Conservation (phyloP, 495 filamentous ascomycete species). For the Halenospora varia region DNA sequence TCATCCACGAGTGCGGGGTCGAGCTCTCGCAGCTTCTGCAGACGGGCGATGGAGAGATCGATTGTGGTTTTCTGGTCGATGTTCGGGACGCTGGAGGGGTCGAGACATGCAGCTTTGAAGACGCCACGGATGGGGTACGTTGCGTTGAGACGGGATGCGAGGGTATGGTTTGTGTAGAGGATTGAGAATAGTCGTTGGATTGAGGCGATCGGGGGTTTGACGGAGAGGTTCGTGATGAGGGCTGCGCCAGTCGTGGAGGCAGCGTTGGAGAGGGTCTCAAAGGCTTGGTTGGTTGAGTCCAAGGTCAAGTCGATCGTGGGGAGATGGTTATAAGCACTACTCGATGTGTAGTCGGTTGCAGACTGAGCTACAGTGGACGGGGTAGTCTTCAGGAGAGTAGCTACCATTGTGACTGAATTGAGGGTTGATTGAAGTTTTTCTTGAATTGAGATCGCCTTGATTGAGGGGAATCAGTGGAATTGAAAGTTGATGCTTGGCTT, state of each 20-base stretch:
- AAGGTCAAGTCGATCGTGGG: constrained; percentile 2
- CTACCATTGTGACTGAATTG: not conserved
- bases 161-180: constrained; percentile 2
- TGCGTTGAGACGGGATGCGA: constrained; percentile 13
- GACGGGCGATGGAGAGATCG: constrained; percentile 11
- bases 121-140: constrained; percentile 13
- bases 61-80: constrained; percentile 20
- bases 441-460: not conserved
- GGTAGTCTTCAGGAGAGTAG: not conserved
- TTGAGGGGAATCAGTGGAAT: not conserved
- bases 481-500: not conserved
- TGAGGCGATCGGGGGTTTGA: constrained; percentile 7
- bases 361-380: not conserved
- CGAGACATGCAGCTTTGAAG: constrained; percentile 16
- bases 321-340: not conserved
- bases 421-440: not conserved
- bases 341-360: not conserved
- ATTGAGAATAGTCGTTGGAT: constrained; percentile 14
- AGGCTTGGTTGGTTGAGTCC: not conserved
- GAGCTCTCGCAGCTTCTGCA: not conserved
- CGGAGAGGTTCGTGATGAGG: constrained; percentile 5
- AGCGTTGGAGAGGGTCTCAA: not conserved
- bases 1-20: constrained; percentile 5
- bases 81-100: not conserved
- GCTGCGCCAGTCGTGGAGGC: constrained; percentile 1